Conservation (phyloP, 768 basidiomycete species). For the Macrolepiota dolichaula region DNA sequence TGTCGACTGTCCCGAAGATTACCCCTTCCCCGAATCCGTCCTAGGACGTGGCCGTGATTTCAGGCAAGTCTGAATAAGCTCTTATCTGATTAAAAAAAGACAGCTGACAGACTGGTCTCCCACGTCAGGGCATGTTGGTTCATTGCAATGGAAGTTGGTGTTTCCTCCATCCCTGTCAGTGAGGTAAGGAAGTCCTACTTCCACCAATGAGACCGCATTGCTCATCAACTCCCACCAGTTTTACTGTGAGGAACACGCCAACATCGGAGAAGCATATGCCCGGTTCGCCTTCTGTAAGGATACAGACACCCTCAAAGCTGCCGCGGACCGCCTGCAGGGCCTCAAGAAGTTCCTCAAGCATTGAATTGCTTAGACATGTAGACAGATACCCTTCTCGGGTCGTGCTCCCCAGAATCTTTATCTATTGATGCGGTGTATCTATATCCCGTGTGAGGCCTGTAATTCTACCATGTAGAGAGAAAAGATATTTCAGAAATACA, state of each 20-base stretch:
- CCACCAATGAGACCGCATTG: not conserved
- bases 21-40: conserved; percentile 74
- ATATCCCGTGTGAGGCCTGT: not conserved
- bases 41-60: conserved; percentile 85
- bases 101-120: not conserved
- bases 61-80: conserved; percentile 38
- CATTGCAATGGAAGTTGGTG: conserved; percentile 85
- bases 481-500: not conserved
- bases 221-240: conserved; percentile 49
- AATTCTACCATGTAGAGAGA: not conserved
- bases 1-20: conserved; percentile 80
- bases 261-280: conserved; percentile 82
- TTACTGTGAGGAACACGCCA: conserved; percentile 84
- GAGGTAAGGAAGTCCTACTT: conserved; percentile 55
- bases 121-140: conserved; percentile 84
- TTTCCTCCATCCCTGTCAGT: conserved; percentile 93
- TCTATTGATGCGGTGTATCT: not conserved
- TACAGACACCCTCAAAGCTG: conserved; percentile 71
- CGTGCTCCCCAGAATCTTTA: not conserved
- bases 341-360: conserved; percentile 61
- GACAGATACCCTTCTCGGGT: not conserved
- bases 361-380: not conserved
- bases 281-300: conserved; percentile 98
- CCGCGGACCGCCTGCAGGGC: conserved; percentile 77
- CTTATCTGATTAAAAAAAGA: not conserved